These are phyloP conservation scores for Rhynchospora tenuis DNA, from an alignment of 176 grass and related monocot genomes.

Conservation along the genomic window DNA sequence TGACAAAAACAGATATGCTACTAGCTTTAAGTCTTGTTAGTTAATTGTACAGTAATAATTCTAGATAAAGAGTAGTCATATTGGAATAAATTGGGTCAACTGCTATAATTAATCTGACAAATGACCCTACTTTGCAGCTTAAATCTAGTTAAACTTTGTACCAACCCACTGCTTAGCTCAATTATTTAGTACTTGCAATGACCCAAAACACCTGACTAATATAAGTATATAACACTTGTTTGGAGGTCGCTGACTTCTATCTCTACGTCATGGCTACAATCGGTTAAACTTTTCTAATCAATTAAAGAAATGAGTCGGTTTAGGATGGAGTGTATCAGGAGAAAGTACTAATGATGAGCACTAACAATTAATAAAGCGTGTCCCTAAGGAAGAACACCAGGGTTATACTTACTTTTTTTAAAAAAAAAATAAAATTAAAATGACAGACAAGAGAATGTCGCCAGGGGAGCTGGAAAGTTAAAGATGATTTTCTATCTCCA, in stretches of 20 bases:
- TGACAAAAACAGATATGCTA: background rate
- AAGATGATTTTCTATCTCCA: background rate
- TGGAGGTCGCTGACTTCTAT: background rate
- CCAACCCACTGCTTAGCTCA: background rate
- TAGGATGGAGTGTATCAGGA: background rate
- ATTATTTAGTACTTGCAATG: background rate
- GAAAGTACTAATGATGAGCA: background rate
- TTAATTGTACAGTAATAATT: background rate
- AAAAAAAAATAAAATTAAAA: too few relatives aligned
- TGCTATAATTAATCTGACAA: background rate
- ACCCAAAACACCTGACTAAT: background rate
- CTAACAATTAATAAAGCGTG: constrained; percentile 14
- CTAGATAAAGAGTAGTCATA: background rate
- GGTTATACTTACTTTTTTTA: constrained; percentile 18
- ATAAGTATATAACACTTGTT: background rate
- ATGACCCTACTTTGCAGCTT: background rate
- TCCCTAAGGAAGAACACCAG: constrained; percentile 10
- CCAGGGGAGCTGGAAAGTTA: background rate
- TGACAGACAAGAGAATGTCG: constrained; percentile 8
- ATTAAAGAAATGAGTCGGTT: background rate
- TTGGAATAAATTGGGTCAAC: constrained; percentile 17
- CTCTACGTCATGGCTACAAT: background rate
- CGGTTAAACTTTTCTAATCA: background rate
- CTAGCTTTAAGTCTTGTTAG: background rate
- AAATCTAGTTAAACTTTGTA: background rate